These are phyloP conservation scores for Vitellaria paradoxa DNA, from an alignment of 179 eudicot species.

Conservation along the genomic window DNA sequence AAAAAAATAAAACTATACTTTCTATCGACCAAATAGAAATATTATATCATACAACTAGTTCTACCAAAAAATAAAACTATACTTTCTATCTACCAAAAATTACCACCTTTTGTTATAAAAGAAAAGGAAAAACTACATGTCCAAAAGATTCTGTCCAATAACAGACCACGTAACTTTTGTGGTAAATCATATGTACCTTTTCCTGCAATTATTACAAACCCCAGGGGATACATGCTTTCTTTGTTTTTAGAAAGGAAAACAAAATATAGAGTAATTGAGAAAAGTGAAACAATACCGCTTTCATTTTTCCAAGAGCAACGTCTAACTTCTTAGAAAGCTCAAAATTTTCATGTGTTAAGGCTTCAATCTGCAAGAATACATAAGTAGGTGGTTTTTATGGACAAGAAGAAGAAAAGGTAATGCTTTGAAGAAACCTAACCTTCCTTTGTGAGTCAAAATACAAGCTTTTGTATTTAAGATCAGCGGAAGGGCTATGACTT, in stretches of 20 bases:
- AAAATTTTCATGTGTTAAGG: slow-evolving; percentile 31
- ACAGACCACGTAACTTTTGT: no score
- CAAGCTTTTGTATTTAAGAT: slow-evolving; percentile 40
- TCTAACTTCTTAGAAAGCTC: slow-evolving; percentile 38
- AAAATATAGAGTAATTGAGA: not conserved
- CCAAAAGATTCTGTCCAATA: no score
- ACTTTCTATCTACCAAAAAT: no score
- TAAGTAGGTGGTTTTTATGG: not conserved
- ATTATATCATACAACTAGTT: no score
- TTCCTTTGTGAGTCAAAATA: slow-evolving; percentile 46
- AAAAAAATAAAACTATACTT: no score
- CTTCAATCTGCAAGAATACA: slow-evolving; percentile 28
- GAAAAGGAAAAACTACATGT: no score
- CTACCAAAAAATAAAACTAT: no score
- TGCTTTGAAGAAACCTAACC: slow-evolving; percentile 24
- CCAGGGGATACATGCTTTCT: no score
- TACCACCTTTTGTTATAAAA: no score
- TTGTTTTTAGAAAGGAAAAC: not conserved
- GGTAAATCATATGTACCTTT: no score
- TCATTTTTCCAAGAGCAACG: slow-evolving; percentile 34
- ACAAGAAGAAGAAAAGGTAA: not conserved
- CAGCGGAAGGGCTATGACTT: slow-evolving; percentile 15
- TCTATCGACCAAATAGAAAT: no score
- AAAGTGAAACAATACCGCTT: slow-evolving; percentile 32
- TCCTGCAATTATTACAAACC: no score